A percentile compares a stretch with the other conserved stretches of the same genome.
Evolutionary conservation across 140 eudicot species (phyloP).

Genomic region (Erigeron philadelphicus): DNA sequence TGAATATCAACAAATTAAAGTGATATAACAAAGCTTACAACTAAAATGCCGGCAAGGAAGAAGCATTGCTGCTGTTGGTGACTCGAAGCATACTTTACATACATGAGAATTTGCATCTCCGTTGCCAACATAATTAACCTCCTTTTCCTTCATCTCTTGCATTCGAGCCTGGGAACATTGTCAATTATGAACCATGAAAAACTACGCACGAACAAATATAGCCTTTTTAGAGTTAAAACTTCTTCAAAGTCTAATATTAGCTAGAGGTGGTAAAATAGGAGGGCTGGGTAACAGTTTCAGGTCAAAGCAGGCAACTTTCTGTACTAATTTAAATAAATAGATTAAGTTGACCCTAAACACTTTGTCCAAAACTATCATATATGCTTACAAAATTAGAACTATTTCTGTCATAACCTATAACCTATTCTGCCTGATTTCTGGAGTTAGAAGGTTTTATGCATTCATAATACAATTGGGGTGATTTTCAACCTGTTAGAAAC

Average conservation of each 20-base stretch:
- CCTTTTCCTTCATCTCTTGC: constrained; percentile 91
- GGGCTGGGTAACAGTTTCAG: background rate
- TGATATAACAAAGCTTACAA: constrained; percentile 43
- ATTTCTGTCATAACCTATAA: background rate
- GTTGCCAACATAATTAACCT: constrained; percentile 49
- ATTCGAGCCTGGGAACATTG: constrained; percentile 70
- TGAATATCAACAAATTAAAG: background rate
- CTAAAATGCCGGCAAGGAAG: constrained; percentile 98
- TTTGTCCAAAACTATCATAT: background rate
- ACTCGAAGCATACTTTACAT: constrained; percentile 93
- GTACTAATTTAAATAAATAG: background rate
- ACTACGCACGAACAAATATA: background rate
- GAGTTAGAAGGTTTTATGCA: background rate
- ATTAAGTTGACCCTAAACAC: background rate
- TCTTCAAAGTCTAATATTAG: background rate
- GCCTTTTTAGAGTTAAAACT: background rate
- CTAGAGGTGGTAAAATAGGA: background rate
- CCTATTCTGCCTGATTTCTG: background rate
- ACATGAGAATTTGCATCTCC: constrained; percentile 87
- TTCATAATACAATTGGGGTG: background rate
- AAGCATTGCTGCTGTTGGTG: constrained; percentile 87
- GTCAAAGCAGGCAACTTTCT: background rate
- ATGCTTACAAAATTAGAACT: background rate
- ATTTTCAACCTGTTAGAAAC: background rate
- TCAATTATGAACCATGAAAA: constrained; percentile 18